phyloP scores from a whole-genome alignment of 2,329 filamentous ascomycete species.

The Aspergillus terreus region DNA sequence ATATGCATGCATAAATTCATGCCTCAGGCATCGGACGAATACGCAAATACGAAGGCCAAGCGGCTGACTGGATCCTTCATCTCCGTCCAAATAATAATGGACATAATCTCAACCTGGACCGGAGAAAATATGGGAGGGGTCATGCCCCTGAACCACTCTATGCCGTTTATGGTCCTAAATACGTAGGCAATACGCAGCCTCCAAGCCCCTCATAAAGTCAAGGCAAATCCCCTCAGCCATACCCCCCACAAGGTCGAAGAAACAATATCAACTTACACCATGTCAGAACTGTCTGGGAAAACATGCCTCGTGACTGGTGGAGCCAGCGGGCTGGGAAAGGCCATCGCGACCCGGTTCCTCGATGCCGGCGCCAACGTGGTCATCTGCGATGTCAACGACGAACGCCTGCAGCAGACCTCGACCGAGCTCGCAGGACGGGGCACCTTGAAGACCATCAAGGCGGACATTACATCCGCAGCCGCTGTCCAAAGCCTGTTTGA shows the following conservation, averaged over 20 bases:
- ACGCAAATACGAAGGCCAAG: neutral
- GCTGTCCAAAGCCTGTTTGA: constrained; percentile 38
- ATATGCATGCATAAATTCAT: neutral
- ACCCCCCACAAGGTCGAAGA: neutral
- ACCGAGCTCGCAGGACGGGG: constrained; percentile 21
- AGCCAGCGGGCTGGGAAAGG: constrained; percentile 36
- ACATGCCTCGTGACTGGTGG: constrained; percentile 35
- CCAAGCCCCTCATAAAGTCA: too few relatives aligned
- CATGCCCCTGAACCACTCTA: too few relatives aligned
- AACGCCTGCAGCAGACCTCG: constrained; percentile 20
- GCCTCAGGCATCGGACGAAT: neutral
- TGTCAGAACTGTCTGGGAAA: constrained; percentile 15
- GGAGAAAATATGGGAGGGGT: too few relatives aligned
- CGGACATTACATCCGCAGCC: constrained; percentile 35
- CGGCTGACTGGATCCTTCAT: neutral
- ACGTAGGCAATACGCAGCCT: too few relatives aligned
- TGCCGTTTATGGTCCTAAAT: too few relatives aligned
- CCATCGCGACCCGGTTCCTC: constrained; percentile 32
- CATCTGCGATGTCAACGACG: constrained; percentile 35
- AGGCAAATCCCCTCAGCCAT: neutral
- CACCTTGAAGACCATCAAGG: constrained; percentile 25
- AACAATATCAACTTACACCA: neutral
- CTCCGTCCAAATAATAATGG: too few relatives aligned
- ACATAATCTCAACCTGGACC: too few relatives aligned
- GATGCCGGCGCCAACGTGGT: constrained; percentile 37